Conservation (phyloP, 208 protist genomes). For the Trypanosoma boissoni region DNA sequence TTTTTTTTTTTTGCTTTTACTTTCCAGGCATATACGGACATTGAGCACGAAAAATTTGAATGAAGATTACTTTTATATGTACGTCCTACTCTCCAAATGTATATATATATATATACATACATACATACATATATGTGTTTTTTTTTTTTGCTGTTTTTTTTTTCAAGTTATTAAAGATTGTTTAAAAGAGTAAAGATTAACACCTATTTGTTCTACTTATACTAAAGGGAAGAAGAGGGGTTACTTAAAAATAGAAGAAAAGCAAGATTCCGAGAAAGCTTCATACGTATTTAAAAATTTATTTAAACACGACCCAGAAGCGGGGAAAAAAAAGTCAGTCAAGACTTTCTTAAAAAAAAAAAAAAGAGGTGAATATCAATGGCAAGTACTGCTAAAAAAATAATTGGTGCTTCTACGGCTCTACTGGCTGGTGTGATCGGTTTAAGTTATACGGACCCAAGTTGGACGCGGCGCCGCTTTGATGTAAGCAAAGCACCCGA, state of each 20-base stretch:
- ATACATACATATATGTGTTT: background rate
- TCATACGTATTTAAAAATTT: no score
- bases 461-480: slow-evolving; percentile 79
- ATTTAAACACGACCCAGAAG: no score
- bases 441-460: slow-evolving; percentile 75
- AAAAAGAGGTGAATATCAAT: slow-evolving; percentile 9
- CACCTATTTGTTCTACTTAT: background rate
- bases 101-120: background rate
- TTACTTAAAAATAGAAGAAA: slow-evolving; percentile 2
- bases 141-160: background rate
- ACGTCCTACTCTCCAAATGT: background rate
- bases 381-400: slow-evolving; percentile 40
- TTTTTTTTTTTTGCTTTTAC: no score
- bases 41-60: no score
- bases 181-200: no score
- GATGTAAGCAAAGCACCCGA: slow-evolving; percentile 32
- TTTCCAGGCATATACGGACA: no score
- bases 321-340: no score
- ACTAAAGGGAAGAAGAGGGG: background rate
- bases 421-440: slow-evolving; percentile 52
- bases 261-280: no score
- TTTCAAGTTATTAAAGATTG: background rate
- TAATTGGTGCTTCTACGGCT: slow-evolving; percentile 33
- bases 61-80: no score
- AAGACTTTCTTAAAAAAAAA: slow-evolving; percentile 3